Evolutionary conservation across 352 stramenopile species (phyloP).

Genomic region (Hyaloperonospora arabidopsidis): DNA sequence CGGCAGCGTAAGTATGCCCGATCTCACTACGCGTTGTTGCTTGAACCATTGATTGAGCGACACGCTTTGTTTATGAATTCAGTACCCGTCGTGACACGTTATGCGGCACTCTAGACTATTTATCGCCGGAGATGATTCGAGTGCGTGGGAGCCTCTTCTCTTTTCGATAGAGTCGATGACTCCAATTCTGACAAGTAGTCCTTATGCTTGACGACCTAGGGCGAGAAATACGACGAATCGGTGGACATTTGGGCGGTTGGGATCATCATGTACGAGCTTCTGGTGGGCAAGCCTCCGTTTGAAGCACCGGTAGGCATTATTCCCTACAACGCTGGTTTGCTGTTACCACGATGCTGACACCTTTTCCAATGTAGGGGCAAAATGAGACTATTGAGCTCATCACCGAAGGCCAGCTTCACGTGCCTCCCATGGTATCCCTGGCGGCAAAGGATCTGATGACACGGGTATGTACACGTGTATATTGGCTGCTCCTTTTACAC

Average conservation of each 20-base stretch:
- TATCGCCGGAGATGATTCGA: constrained; percentile 99
- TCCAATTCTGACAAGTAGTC: constrained; percentile 2
- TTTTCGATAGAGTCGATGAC: background rate
- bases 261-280: constrained; percentile 97
- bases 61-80: constrained; percentile 3
- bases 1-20: constrained; percentile 43
- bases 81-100: constrained; percentile 92
- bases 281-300: constrained; percentile 96
- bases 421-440: constrained; percentile 63
- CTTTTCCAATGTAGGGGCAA: constrained; percentile 61
- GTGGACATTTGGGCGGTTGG: constrained; percentile 99
- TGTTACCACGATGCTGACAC: background rate
- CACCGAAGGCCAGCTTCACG: constrained; percentile 61
- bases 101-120: constrained; percentile 98
- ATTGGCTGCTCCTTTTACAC: background rate
- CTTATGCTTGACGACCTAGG: constrained; percentile 21
- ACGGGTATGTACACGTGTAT: constrained; percentile 29
- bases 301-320: constrained; percentile 75
- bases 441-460: constrained; percentile 68
- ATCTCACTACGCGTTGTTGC: background rate
- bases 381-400: constrained; percentile 95
- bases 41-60: background rate
- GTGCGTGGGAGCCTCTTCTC: constrained; percentile 14
- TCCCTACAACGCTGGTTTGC: background rate
- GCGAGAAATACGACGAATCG: constrained; percentile 94